Base-by-base conservation (phyloP, 2,329 filamentous ascomycete species). In the Colletotrichum ledebouriae region DNA sequence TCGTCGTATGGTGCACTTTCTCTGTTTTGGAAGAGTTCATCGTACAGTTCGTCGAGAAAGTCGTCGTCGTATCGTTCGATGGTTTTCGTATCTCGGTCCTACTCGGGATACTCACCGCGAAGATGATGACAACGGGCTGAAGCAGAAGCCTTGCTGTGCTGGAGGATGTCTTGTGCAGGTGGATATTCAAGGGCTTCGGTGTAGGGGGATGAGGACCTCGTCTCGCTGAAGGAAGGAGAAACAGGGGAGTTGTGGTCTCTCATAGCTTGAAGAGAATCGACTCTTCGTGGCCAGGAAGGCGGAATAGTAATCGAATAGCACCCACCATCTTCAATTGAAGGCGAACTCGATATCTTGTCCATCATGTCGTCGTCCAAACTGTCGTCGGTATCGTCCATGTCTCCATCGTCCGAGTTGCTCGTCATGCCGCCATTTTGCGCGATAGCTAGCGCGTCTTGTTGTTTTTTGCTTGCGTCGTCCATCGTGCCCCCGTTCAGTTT, bases 251-350 rank as follows among this genome's bases (percentile, higher is more conserved):
- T 72, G 60, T 75, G 74, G 72, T 71, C 70, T 75, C 73, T 63
- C 75, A 74, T 71, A 75, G 77, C 58, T 64, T 73, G 75, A 62
- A 83, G 77, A 72, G 81, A 83, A 71, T 81, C 82, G 71, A 81
- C 76, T 75, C 81, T 81, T 72, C 76, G 78, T 64, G 82, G 83
- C 83, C 81, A 83, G 70, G 75, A 75, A 72, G 70, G 76, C 59
- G 78, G 76, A 73, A 79, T 75, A 70, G 73, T 69, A 73, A 74
- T 72, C 58, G 76, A 77, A 81, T 80, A 81, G 83, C 84, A 96
- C 94, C 87, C 90, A 99, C 95, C 95, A 91, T 98, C 95, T 85
- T 97, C 94, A 81, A 99, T 99, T 75, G 95, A 98, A 77, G 96
- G 96, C 75, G 95, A 98, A 81, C 94, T 98, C 75, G 95, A 98